Evolutionary conservation across 2,329 filamentous ascomycete genomes (phyloP).

Genomic region (Chaetoscypha palmicola): DNA sequence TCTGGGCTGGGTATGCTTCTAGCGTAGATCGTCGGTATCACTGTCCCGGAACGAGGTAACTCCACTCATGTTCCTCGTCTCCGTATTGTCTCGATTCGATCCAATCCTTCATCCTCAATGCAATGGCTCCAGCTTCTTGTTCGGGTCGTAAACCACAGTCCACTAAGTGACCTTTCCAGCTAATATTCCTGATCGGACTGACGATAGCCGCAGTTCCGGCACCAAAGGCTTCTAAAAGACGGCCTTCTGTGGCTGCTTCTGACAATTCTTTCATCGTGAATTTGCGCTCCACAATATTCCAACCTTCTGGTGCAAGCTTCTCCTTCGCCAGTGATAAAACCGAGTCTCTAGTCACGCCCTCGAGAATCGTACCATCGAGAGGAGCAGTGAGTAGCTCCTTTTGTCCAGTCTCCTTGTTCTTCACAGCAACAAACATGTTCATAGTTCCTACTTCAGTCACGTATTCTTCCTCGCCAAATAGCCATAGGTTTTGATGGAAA

Average conservation of each 20-base stretch:
- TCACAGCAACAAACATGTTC: constrained; percentile 90
- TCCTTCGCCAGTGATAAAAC: constrained; percentile 82
- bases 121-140: constrained; percentile 83
- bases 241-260: constrained; percentile 74
- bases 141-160: constrained; percentile 74
- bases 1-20: too few species aligned
- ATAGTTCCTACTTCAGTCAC: constrained; percentile 98
- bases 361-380: constrained; percentile 91
- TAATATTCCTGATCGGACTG: constrained; percentile 80
- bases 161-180: constrained; percentile 76
- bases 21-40: neutral
- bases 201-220: constrained; percentile 92
- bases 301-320: constrained; percentile 75
- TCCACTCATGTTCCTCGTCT: constrained; percentile 88
- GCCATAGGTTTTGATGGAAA: constrained; percentile 97
- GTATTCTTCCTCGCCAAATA: constrained; percentile 92
- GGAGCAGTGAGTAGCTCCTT: constrained; percentile 94
- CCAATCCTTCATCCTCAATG: constrained; percentile 87
- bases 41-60: constrained; percentile 41
- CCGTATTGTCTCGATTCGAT: constrained; percentile 95
- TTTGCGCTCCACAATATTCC: constrained; percentile 82
- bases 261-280: constrained; percentile 83
- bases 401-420: constrained; percentile 79
- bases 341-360: constrained; percentile 89
- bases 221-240: constrained; percentile 89